Evolutionary conservation across 208 protist genomes (phyloP), one percentile per base, ranked within the genome.

Genomic region (Leptomonas seymouri): DNA sequence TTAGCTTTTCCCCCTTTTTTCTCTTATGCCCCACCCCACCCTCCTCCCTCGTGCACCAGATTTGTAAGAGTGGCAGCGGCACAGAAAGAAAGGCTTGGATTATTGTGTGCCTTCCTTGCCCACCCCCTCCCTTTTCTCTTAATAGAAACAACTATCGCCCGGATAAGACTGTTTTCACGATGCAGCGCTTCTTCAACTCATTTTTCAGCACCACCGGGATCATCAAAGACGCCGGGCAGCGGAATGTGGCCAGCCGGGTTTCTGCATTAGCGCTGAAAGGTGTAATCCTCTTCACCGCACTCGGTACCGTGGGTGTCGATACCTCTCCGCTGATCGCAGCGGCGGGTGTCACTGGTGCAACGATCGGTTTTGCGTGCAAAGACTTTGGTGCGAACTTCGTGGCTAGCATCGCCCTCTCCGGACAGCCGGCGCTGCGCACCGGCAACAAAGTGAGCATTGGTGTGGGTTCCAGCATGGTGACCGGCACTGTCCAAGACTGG

Each of bases 361-460:
- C 88, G 11, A 83, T 94, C 31, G 88, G 89, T 39, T 96, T 96
- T 70, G 87, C 91, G 5, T 90, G 80, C 74, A 93, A 90, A 58
- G 88, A 94, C 63, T 80, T 93, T 81, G 87, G 88, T 18, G 75
- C 87, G 23, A 96, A 93, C 66, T 90, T 96, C 67, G 82, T 94
- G 18, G 88, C 88, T 20, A 84, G 88, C 66, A 83, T 96, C 50
- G 85, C 82, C 20, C 78, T 96, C 31, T 81, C 80, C 27, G 84
- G 86, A 2, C 82, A 95, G 48, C 41, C 56, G 36, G 83, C 82
- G 0, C 71, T 93, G 21, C 83, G 90, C 12, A 81, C 77, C 1
- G 87, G 85, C 44, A 93, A 87, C 51, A 58, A 76, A 2, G 76
- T 91, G 44, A 76, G 77, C n/a, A 86, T 95, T 45, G 87, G 87